Base-by-base conservation (phyloP, 176 grass and related monocot genomes). In the Pontederia paniculata region DNA sequence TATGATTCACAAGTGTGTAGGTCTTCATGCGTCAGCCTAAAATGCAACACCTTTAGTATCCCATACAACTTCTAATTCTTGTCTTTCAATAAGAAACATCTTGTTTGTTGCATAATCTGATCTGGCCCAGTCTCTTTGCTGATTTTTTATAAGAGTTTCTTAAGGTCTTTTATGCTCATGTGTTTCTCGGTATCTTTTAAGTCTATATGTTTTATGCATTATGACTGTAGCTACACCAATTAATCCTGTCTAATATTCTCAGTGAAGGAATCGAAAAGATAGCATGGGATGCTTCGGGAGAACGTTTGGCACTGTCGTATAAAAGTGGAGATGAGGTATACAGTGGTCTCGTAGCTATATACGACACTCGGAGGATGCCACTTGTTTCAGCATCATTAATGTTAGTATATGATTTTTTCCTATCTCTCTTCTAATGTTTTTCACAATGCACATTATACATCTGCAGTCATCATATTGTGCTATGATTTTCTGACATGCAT, bases 281-380 rank as follows among this genome's bases (percentile, higher is more conserved):
- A 63, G 74, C 83, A 56, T 97, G 83, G 91, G 91, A 97, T 84
- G 77, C 77, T 58, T 79, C 86, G 3, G 91, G 91, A 62, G 91
- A 97, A 62, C 83, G 91, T 58, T 52, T 97, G 57, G 91, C 91
- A 62, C 45, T 97, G 71, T 90, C 91, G 18, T 97, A 87, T 67
- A 97, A 90, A 60, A 78, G 71, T 74, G 77, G 77, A 21, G 70
- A 87, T 77, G 91, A 97, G 64, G 79, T 78, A 48, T 97, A 81
- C 28, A 48, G 22, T 61, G 91, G 83, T 62, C 80, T 97, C 54
- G 51, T 97, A 81, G 91, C 86, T 48, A 74, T 97, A 49, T 97
- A 97, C 62, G 91, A 97, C 60, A 79, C 89, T 60, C 81, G 74
- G 72, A 72, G 83, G 79, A 50, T 79, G 69, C 91, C 91, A 51